These are phyloP conservation scores for Epichloe baconii DNA, from an alignment of 2,329 filamentous ascomycete species.

Conservation along the genomic window DNA sequence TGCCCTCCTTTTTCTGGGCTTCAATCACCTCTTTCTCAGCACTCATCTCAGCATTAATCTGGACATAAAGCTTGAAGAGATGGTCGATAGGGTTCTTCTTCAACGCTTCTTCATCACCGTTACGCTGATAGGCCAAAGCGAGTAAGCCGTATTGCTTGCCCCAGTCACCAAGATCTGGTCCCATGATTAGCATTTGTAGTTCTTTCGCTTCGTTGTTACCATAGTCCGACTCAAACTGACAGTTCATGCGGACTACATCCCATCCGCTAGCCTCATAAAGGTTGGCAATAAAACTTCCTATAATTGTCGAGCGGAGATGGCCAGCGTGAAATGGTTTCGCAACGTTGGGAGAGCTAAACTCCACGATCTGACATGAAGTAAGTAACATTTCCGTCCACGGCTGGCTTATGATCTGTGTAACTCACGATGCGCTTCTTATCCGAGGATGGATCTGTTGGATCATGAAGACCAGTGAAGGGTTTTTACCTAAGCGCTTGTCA, in stretches of 20 bases:
- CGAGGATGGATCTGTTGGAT: constrained; percentile 45
- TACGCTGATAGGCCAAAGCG: constrained; percentile 62
- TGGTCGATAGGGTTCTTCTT: constrained; percentile 67
- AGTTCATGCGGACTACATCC: constrained; percentile 61
- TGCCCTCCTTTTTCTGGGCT: constrained; percentile 37
- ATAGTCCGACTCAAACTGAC: constrained; percentile 7
- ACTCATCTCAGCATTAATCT: constrained; percentile 55
- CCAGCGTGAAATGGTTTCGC: constrained; percentile 75
- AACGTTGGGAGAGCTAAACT: constrained; percentile 79
- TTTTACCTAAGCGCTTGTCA: constrained; percentile 37
- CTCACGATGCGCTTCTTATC: constrained; percentile 45
- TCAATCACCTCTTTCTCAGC: constrained; percentile 56
- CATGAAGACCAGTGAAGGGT: constrained; percentile 45
- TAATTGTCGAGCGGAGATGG: constrained; percentile 66
- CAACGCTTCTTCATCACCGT: constrained; percentile 60
- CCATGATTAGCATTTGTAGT: neutral
- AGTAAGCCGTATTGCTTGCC: constrained; percentile 65
- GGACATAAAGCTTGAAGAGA: constrained; percentile 69
- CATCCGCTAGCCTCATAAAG: constrained; percentile 58
- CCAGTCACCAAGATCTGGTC: constrained; percentile 60
- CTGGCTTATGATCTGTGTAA: too few species aligned
- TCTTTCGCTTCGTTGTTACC: neutral
- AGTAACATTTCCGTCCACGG: neutral
- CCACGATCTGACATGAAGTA: constrained; percentile 40
- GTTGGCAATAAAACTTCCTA: constrained; percentile 64